These are phyloP conservation scores for Gremmenia infestans DNA, from an alignment of 2,329 filamentous ascomycete genomes.

Conservation along the genomic window DNA sequence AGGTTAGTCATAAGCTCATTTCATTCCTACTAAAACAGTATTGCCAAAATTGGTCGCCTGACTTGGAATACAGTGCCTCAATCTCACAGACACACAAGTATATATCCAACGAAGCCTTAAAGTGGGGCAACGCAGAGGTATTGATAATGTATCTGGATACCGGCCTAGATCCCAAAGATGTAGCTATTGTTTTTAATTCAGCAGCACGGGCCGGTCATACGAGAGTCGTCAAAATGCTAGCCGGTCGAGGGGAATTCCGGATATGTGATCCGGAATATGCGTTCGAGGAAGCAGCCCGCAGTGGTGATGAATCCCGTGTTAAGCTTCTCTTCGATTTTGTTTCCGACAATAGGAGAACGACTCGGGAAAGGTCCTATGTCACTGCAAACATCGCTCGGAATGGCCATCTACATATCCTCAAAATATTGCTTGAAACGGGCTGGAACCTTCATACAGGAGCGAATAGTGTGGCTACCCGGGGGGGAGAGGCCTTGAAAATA, in stretches of 20 bases:
- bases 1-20: not conserved
- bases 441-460: not conserved
- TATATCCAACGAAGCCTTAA: no score
- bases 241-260: not conserved
- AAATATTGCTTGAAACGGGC: not conserved
- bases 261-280: not conserved
- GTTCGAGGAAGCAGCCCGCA: not conserved
- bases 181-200: no score
- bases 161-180: no score
- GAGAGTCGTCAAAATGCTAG: not conserved
- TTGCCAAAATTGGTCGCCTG: no score
- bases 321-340: not conserved
- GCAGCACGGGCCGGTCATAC: not conserved
- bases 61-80: no score
- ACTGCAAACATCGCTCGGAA: not conserved
- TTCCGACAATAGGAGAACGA: not conserved
- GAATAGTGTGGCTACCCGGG: not conserved
- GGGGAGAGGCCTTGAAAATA: not conserved
- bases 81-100: no score
- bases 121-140: no score
- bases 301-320: not conserved
- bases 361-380: not conserved
- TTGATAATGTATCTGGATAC: no score
- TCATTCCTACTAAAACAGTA: not conserved
- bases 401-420: not conserved